phyloP scores from a whole-genome alignment of 129 eudicot species.

The Flaveria ramosissima region DNA sequence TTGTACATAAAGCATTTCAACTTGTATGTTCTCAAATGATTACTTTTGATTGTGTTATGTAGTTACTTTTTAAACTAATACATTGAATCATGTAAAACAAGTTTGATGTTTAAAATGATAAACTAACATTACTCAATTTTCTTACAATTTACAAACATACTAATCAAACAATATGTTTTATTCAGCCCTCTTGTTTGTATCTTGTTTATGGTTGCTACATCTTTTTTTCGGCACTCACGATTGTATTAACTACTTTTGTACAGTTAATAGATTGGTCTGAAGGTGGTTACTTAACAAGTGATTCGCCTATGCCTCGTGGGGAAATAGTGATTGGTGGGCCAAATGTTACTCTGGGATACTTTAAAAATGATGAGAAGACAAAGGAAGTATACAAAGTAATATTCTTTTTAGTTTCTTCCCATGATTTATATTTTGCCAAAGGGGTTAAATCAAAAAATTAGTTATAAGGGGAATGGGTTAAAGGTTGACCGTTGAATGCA shows the following conservation, averaged over 20 bases:
- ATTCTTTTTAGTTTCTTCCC: constrained; percentile 11
- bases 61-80: background rate
- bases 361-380: constrained; percentile 86
- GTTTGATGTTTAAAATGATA: background rate
- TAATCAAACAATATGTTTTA: background rate
- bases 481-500: background rate
- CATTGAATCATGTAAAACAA: constrained; percentile 17
- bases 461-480: background rate
- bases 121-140: background rate
- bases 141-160: background rate
- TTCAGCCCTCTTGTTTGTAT: background rate
- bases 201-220: constrained; percentile 10
- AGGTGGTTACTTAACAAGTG: constrained; percentile 82
- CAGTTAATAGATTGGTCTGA: constrained; percentile 96
- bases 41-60: background rate
- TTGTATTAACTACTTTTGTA: background rate
- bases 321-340: constrained; percentile 95
- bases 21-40: background rate
- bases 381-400: constrained; percentile 89
- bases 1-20: background rate
- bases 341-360: constrained; percentile 90
- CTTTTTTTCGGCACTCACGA: background rate
- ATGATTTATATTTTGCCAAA: background rate
- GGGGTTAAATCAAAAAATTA: background rate
- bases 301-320: constrained; percentile 92